Conservation (phyloP, 768 basidiomycete genomes). For the Boletus subparvulus region DNA sequence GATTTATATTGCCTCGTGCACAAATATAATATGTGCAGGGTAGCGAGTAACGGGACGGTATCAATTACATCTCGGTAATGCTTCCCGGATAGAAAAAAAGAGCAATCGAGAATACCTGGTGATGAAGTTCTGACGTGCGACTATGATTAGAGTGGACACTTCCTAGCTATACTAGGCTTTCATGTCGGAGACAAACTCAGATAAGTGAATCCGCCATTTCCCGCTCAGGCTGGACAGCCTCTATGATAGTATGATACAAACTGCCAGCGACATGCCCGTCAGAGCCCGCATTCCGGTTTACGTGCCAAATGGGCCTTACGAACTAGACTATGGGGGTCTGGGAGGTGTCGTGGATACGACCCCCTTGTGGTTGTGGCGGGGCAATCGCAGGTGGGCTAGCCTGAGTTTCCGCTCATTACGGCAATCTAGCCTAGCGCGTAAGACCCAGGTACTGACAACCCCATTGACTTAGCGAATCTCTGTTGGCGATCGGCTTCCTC, state of each 20-base stretch:
- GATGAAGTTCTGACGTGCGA: constrained; percentile 18
- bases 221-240: not conserved
- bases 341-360: constrained; percentile 6
- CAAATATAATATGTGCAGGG: constrained; percentile 29
- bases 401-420: constrained; percentile 25
- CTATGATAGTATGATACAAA: not conserved
- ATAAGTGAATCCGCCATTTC: constrained; percentile 13
- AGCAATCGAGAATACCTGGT: constrained; percentile 17
- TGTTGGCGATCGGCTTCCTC: constrained; percentile 20
- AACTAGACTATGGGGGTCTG: not conserved
- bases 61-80: constrained; percentile 34
- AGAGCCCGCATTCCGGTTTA: constrained; percentile 9
- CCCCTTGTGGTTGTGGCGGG: constrained; percentile 17
- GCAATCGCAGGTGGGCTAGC: constrained; percentile 9
- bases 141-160: constrained; percentile 13
- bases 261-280: not conserved
- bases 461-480: constrained; percentile 21
- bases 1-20: constrained; percentile 35
- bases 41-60: constrained; percentile 27
- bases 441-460: constrained; percentile 20
- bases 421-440: constrained; percentile 18
- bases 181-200: constrained; percentile 14
- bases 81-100: constrained; percentile 23
- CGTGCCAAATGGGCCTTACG: constrained; percentile 11
- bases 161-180: constrained; percentile 19